A percentile compares a stretch with the other conserved stretches of the same genome.
These are phyloP conservation scores for Hordeum pubiflorum DNA, from an alignment of 202 grass and related monocot species.

Conservation along the genomic window DNA sequence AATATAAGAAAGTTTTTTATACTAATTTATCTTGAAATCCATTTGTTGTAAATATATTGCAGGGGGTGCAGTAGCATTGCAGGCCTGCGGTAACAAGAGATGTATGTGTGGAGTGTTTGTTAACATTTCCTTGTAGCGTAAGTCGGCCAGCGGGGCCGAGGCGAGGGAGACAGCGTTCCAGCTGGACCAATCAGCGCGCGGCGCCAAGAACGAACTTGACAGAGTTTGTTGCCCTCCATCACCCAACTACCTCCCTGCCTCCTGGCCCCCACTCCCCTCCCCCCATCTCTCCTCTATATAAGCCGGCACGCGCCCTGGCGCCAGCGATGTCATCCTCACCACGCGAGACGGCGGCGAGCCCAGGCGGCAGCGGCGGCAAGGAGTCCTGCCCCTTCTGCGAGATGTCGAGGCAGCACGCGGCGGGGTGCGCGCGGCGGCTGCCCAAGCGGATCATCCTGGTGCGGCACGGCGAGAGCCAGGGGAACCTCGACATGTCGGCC, in stretches of 20 bases:
- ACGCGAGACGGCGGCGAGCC: neutral
- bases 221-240: constrained; percentile 6
- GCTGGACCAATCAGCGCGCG: constrained; percentile 1
- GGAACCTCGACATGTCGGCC: constrained; percentile 84
- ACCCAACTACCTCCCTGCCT: constrained; percentile 13
- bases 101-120: neutral
- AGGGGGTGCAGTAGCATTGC: neutral
- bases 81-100: neutral
- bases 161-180: constrained; percentile 1
- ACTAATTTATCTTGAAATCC: neutral
- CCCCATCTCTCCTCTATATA: constrained; percentile 3
- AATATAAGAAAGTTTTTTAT: too few species aligned
- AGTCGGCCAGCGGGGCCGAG: constrained; percentile 15
- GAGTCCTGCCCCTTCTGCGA: constrained; percentile 39
- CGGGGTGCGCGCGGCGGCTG: constrained; percentile 40
- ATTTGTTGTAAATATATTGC: neutral
- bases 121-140: neutral
- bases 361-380: neutral
- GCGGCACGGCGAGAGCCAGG: constrained; percentile 93
- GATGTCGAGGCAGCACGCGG: constrained; percentile 47
- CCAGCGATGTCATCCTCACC: constrained; percentile 34
- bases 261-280: neutral
- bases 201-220: neutral
- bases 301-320: neutral
- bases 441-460: constrained; percentile 93